Conservation (phyloP, 805 yeast species). For the Pichia insulana region DNA sequence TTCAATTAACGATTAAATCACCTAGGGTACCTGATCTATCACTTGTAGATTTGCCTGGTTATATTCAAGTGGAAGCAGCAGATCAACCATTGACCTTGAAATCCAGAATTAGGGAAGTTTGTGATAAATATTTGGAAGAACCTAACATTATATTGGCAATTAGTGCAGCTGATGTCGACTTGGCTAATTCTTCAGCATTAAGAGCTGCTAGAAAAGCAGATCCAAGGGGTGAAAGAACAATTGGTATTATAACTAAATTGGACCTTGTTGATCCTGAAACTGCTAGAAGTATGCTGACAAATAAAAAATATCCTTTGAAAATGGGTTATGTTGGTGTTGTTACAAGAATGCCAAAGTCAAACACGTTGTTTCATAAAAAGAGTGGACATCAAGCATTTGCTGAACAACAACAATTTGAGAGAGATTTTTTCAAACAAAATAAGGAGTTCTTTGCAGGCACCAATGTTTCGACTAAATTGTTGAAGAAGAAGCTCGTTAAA, state of each 20-base stretch:
- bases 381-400: slow-evolving; percentile 55
- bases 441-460: slow-evolving; percentile 54
- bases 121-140: slow-evolving; percentile 76
- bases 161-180: slow-evolving; percentile 95
- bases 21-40: slow-evolving; percentile 89
- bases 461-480: slow-evolving; percentile 62
- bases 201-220: slow-evolving; percentile 85
- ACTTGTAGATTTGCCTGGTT: slow-evolving; percentile 93
- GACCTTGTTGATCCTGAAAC: slow-evolving; percentile 76
- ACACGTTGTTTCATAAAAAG: slow-evolving; percentile 43
- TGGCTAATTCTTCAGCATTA: slow-evolving; percentile 92
- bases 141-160: slow-evolving; percentile 95
- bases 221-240: slow-evolving; percentile 90
- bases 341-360: slow-evolving; percentile 51
- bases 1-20: slow-evolving; percentile 82
- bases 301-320: slow-evolving; percentile 77
- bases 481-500: slow-evolving; percentile 74
- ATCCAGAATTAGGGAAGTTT: slow-evolving; percentile 65
- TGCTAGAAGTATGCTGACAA: slow-evolving; percentile 62
- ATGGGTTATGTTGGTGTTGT: slow-evolving; percentile 99
- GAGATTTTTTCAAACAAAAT: slow-evolving; percentile 53
- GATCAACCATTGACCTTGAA: slow-evolving; percentile 89
- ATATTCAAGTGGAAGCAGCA: slow-evolving; percentile 92
- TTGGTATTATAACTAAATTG: slow-evolving; percentile 91
- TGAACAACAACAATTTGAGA: slow-evolving; percentile 62